A percentile compares a stretch with the other conserved stretches of the same genome.
These are phyloP conservation scores for Macrolepiota albuminosa DNA, from an alignment of 768 basidiomycete genomes.

Conservation along the genomic window DNA sequence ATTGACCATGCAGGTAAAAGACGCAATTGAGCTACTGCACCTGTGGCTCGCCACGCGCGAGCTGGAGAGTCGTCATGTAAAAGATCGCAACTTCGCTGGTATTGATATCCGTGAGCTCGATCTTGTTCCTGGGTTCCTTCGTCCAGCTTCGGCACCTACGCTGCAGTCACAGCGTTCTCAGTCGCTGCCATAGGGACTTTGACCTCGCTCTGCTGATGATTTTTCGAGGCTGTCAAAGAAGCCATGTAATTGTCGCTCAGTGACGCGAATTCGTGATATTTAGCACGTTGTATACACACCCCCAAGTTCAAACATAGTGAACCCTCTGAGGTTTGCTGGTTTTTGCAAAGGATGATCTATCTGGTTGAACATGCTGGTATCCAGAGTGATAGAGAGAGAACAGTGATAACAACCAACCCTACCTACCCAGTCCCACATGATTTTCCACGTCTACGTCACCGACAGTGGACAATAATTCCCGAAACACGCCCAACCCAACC, in stretches of 20 bases:
- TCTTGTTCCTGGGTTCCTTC: constrained; percentile 37
- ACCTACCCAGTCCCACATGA: not conserved
- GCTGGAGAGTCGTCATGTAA: constrained; percentile 61
- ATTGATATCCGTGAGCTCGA: constrained; percentile 67
- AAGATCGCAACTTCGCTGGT: constrained; percentile 66
- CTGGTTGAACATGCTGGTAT: too few relatives aligned
- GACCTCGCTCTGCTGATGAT: not conserved
- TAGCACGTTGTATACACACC: not conserved
- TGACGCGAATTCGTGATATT: not conserved
- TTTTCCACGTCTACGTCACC: not conserved
- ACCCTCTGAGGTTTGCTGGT: too few relatives aligned
- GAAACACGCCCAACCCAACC: not conserved
- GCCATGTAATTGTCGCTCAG: not conserved
- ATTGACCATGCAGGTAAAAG: constrained; percentile 46
- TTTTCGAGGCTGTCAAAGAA: not conserved
- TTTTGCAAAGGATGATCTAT: too few relatives aligned
- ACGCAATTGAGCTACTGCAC: constrained; percentile 62
- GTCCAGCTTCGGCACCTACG: not conserved
- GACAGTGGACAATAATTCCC: not conserved
- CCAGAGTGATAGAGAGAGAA: too few relatives aligned
- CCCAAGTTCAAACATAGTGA: too few relatives aligned
- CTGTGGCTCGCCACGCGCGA: constrained; percentile 70
- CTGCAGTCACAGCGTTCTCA: not conserved
- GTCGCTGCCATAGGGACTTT: not conserved
- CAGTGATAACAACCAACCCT: not conserved